These are phyloP conservation scores for Fusarium longipes DNA, from an alignment of 2,329 filamentous ascomycete genomes.

Conservation along the genomic window DNA sequence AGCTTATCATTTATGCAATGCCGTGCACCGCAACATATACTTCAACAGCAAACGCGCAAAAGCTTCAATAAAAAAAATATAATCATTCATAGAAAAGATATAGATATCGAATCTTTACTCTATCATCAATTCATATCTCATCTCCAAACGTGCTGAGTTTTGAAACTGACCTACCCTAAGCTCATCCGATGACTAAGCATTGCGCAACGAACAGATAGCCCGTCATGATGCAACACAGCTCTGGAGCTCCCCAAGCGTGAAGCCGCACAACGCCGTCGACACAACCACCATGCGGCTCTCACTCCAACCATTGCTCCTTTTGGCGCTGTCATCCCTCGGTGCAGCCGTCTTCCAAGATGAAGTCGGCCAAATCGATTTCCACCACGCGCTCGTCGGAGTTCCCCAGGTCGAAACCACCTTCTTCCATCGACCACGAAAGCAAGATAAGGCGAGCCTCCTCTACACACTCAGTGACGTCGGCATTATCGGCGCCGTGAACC, in stretches of 20 bases:
- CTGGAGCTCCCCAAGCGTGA: slow-evolving; percentile 40
- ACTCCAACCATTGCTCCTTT: slow-evolving; percentile 52
- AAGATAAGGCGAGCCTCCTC: slow-evolving; percentile 87
- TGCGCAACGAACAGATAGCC: slow-evolving; percentile 45
- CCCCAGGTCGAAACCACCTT: slow-evolving; percentile 88
- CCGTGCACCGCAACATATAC: background rate
- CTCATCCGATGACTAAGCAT: slow-evolving; percentile 41
- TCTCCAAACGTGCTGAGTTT: background rate
- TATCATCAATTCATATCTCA: background rate
- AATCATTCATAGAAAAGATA: background rate
- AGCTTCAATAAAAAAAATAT: too few species aligned
- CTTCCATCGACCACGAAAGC: slow-evolving; percentile 87
- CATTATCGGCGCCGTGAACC: slow-evolving; percentile 88
- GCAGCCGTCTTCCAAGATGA: slow-evolving; percentile 87
- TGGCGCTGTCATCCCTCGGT: slow-evolving; percentile 57
- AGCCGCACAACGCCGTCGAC: slow-evolving; percentile 40
- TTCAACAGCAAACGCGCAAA: background rate
- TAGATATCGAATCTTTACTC: background rate
- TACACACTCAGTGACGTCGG: slow-evolving; percentile 90
- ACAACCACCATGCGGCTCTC: slow-evolving; percentile 51
- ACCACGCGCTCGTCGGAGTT: slow-evolving; percentile 87
- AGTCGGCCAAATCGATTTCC: slow-evolving; percentile 91
- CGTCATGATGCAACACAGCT: slow-evolving; percentile 43
- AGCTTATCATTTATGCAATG: background rate
- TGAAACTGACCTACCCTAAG: slow-evolving; percentile 15